A percentile compares a stretch with the other conserved stretches of the same genome.
Conservation (phyloP, 306 rosid genomes). For the Vigna angularis region DNA sequence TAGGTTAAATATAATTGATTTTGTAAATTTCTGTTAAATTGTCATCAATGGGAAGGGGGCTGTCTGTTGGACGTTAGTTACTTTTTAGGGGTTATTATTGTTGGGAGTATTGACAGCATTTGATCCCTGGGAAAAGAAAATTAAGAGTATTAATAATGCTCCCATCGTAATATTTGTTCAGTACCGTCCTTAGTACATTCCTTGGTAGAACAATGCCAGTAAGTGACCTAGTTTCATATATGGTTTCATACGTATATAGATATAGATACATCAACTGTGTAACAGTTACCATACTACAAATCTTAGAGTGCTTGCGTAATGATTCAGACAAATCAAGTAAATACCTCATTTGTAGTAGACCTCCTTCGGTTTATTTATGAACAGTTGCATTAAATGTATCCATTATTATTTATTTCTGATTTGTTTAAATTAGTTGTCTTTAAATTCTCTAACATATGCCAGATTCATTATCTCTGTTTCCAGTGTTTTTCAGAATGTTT, state of each 20-base stretch:
- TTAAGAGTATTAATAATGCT: background rate
- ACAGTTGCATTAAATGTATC: slow-evolving; percentile 13
- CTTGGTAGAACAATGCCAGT: background rate
- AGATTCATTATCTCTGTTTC: background rate
- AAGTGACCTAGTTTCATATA: background rate
- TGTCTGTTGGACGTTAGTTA: background rate
- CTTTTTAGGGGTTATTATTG: background rate
- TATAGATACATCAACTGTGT: slow-evolving; percentile 11
- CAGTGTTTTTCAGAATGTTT: background rate
- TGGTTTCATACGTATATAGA: slow-evolving; percentile 13
- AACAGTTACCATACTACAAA: background rate
- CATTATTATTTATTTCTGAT: slow-evolving; percentile 16
- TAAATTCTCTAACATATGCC: background rate
- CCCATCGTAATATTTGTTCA: background rate
- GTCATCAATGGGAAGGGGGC: background rate
- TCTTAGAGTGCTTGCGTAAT: slow-evolving; percentile 11
- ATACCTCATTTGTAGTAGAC: slow-evolving; percentile 27
- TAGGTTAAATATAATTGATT: background rate
- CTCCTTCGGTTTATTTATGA: slow-evolving; percentile 1
- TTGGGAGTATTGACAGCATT: background rate
- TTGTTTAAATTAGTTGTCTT: slow-evolving; percentile 1
- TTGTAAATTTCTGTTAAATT: background rate
- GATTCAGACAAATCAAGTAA: slow-evolving; percentile 30
- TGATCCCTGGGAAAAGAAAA: background rate
- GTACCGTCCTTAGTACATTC: background rate